These are phyloP conservation scores for Penicillium mononematosum DNA, from an alignment of 495 filamentous ascomycete genomes.

Conservation along the genomic window DNA sequence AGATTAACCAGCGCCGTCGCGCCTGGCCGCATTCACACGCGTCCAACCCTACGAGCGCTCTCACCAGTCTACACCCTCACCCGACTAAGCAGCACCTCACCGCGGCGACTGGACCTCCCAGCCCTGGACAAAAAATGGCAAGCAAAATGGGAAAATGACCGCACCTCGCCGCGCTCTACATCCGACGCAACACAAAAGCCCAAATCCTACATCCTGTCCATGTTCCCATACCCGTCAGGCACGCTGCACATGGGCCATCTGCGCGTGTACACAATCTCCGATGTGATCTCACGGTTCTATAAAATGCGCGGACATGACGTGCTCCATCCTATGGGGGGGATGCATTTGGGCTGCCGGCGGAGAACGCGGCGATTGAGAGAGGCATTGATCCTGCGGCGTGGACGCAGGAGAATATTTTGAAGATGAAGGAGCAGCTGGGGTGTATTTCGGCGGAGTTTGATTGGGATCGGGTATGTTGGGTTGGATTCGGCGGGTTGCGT, in stretches of 20 bases:
- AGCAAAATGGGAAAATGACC: conserved; percentile 47
- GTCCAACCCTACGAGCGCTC: conserved; percentile 16
- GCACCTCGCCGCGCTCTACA: conserved; percentile 7
- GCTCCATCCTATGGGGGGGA: conserved; percentile 88
- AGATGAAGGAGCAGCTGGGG: conserved; percentile 79
- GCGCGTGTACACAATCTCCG: conserved; percentile 86
- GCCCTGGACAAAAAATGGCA: conserved; percentile 78
- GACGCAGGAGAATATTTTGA: conserved; percentile 75
- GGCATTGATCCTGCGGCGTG: conserved; percentile 74
- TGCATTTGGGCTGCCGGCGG: conserved; percentile 85
- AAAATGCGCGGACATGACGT: conserved; percentile 75
- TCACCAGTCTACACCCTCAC: conserved; percentile 17
- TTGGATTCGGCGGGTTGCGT: neutral
- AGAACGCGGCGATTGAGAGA: conserved; percentile 90
- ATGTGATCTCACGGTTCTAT: conserved; percentile 76
- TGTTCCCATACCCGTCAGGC: conserved; percentile 93
- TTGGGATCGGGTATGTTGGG: conserved; percentile 68
- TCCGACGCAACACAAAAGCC: conserved; percentile 31
- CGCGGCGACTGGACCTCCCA: conserved; percentile 55
- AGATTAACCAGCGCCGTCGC: conserved; percentile 30
- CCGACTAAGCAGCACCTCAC: conserved; percentile 28
- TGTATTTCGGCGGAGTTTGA: conserved; percentile 77
- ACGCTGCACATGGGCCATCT: conserved; percentile 88
- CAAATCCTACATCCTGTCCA: conserved; percentile 77
- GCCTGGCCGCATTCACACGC: conserved; percentile 25